Evolutionary conservation across 192 early-diverging fungal species (phyloP).

Genomic region (Chytriomyces sp.): DNA sequence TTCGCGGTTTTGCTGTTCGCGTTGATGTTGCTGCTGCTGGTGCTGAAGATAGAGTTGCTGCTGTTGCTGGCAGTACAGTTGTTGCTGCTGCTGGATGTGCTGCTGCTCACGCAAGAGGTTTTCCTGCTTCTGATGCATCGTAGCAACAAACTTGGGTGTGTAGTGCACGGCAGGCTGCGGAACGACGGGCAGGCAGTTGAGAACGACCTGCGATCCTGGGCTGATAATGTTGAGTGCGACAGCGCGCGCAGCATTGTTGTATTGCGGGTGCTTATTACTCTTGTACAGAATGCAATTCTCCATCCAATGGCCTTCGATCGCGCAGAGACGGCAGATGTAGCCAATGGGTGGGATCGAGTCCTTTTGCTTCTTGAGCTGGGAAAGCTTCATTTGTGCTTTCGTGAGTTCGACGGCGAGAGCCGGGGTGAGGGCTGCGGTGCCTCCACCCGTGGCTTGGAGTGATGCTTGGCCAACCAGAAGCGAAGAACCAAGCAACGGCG

Average conservation of each 20-base stretch:
- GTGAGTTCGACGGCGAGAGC: conserved; percentile 13
- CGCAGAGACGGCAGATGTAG: conserved; percentile 25
- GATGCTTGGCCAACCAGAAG: not conserved
- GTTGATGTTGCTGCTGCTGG: not conserved
- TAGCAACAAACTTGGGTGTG: conserved; percentile 18
- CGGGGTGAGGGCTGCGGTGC: conserved; percentile 22
- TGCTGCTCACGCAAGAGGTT: not conserved
- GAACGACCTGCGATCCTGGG: conserved; percentile 17
- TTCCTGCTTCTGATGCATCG: not conserved
- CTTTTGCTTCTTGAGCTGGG: conserved; percentile 18
- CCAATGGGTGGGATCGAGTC: conserved; percentile 12
- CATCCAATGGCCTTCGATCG: conserved; percentile 33
- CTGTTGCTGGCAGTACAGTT: not conserved
- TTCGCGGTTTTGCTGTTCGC: not conserved
- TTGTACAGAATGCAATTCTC: conserved; percentile 30
- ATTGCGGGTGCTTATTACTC: conserved; percentile 26
- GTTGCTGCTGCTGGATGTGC: not conserved
- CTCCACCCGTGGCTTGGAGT: conserved; percentile 25
- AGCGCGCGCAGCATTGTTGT: conserved; percentile 22
- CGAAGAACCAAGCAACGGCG: not conserved
- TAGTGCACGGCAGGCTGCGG: conserved; percentile 4
- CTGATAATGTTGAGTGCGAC: conserved; percentile 25
- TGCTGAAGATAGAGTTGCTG: too few relatives aligned
- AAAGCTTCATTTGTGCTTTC: conserved; percentile 7
- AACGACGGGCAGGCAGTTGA: conserved; percentile 18